phyloP scores from a whole-genome alignment of 768 basidiomycete species.

The Tylopilus subfusipes region DNA sequence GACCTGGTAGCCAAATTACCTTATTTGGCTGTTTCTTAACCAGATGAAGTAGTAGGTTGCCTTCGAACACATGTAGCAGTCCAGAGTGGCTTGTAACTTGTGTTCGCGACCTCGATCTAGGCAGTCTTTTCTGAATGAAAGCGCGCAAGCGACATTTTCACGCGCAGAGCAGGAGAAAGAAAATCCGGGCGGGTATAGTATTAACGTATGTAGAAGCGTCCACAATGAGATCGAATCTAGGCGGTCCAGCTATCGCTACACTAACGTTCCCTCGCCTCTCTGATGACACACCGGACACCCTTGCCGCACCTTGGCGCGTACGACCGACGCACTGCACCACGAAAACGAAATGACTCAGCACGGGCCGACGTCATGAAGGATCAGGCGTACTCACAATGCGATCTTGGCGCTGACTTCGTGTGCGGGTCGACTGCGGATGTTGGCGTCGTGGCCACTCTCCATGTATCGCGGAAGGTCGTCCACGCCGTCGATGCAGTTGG shows the following conservation, averaged over 20 bases:
- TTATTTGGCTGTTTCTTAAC: background rate
- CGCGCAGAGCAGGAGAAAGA: background rate
- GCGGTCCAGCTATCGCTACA: background rate
- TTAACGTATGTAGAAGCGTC: conserved; percentile 13
- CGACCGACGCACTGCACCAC: conserved; percentile 59
- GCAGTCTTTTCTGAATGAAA: too few relatives aligned
- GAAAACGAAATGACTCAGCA: background rate
- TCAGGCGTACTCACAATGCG: conserved; percentile 57
- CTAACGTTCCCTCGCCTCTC: conserved; percentile 44
- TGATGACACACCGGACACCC: conserved; percentile 79
- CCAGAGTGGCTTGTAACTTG: too few relatives aligned
- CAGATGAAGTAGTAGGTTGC: too few relatives aligned
- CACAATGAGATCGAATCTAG: conserved; percentile 11
- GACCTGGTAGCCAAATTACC: conserved; percentile 3
- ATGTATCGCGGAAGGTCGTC: conserved; percentile 60
- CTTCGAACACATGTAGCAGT: too few relatives aligned
- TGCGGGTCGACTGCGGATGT: conserved; percentile 34
- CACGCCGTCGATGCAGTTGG: conserved; percentile 65
- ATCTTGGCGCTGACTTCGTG: conserved; percentile 66
- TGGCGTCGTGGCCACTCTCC: conserved; percentile 48
- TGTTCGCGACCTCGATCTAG: too few relatives aligned
- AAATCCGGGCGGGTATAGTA: conserved; percentile 11
- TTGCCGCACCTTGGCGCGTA: conserved; percentile 57
- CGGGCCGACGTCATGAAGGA: background rate
- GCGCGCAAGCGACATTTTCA: too few relatives aligned